Evolutionary conservation across 1,139 yeast species (phyloP), one percentile per base, ranked within the genome.

Genomic region (Pichia sp.): DNA sequence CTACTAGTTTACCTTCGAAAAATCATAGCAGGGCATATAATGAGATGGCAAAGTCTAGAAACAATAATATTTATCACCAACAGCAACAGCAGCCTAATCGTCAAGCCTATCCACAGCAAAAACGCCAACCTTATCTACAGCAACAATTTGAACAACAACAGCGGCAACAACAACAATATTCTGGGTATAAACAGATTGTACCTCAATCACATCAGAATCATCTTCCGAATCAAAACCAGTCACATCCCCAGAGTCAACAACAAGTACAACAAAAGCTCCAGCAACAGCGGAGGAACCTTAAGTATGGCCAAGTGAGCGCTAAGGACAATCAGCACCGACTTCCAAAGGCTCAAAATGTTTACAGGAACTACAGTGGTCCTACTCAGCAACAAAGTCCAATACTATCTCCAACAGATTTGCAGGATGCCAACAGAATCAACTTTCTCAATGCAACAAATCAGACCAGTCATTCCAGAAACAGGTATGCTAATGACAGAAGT

Each of bases 101-200:
- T 40, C 34, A 39, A 16, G 25, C 28, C 5, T 22, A 19, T 23
- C 53, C 52, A 40, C 49, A 49, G n/a, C 47, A 26, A 12, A 51
- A 49, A 13, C 53, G 43, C 18, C 56, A 39, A 25, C 36, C 41
- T n/a, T 53, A 50, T 37, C 54, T 49, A 21, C 46, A 50, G 21
- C 53, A 50, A 42, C 57, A 55, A 31, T 47, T 42, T 25, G 53
- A 52, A 3, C 52, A 48, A 2, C 51, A 45, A 19, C 36, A 39
- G 18, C 45, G 34, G n/a, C 50, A 31, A n/a, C 41, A 41, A 26
- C 28, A 19, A 8, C 52, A 47, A 12, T 46, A 42, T 23, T 46
- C 42, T 31, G 7, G 16, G 13, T 31, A 31, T 31, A 31, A 31
- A 16, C 36, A 31, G 13, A 31, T 5, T n/a, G 7, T 31, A 31